Evolutionary conservation across 2,329 filamentous ascomycete species (phyloP), one percentile per base, ranked within the genome.

Genomic region (Xylariomycetidae sp.): DNA sequence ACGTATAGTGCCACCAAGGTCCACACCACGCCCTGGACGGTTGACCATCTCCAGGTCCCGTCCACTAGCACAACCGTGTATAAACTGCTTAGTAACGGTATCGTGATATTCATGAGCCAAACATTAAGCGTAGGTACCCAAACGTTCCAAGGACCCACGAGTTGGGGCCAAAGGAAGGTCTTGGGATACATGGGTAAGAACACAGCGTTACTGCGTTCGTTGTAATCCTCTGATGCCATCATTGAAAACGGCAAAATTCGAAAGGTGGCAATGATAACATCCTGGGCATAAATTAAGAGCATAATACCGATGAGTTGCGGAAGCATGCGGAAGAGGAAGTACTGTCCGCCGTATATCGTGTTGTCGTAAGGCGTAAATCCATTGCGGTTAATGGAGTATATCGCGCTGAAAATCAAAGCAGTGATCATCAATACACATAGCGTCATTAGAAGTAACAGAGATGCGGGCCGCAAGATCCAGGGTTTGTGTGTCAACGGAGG

Each of bases 291-390:
- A 6, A 95, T 57, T 28, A 92, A 68, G 22, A 94, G 62, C 10
- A 81, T 45, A 14, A 78, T 77, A 0, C 80, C 85, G 10, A 93
- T 53, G 0, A 94, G 64, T 36, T 88, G 86, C 2, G 90, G 89
- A 2, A 95, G 63, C 43, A 94, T 85, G 40, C 87, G 76, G 57
- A 94, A 92, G 29, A 93, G 60, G 56, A 95, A 95, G 59, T 93
- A 95, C 44, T 79, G 72, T 7, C 70, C 71, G 31, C 81, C 82
- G 40, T 84, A 82, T 37, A 87, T 81, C 19, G 62, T 67, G 28
- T 70, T 71, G 20, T 65, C 63, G 54, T 89, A 95, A 4, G 70
- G 60, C 52, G 74, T 78, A 10, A 95, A 63, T 1, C 86, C 86
- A 8, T 68, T 58, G 43, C 80, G 68, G 5, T 61, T 56, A 23